Percentiles rank a stretch among this genome's conserved stretches.
Evolutionary conservation across 257 asterid species (phyloP).

Genomic region (Nyctanthes arbortristis): DNA sequence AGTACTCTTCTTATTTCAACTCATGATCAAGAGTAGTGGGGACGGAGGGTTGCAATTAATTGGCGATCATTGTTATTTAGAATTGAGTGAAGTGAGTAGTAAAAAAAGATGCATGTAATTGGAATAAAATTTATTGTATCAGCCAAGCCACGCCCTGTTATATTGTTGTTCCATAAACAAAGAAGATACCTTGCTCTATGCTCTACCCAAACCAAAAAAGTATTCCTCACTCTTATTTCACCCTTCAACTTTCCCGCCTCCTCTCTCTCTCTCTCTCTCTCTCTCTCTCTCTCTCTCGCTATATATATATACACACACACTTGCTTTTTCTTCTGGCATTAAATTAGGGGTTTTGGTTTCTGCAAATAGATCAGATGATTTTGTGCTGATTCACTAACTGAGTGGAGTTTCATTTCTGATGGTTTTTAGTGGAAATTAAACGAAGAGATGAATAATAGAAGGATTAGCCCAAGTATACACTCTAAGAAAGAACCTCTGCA

Average conservation of each 20-base stretch:
- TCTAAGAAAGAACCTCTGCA: conserved; percentile 49
- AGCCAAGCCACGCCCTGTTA: conserved; percentile 26
- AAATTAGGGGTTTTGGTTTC: conserved; percentile 2
- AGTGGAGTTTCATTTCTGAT: conserved; percentile 27
- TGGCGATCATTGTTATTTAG: no score
- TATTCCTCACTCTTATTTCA: conserved; percentile 26
- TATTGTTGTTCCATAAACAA: conserved; percentile 27
- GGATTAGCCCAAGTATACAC: conserved; percentile 18
- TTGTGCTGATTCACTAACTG: conserved; percentile 24
- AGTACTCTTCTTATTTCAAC: no score
- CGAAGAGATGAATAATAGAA: conserved; percentile 40
- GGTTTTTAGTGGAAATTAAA: conserved; percentile 16
- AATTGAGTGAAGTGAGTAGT: no score
- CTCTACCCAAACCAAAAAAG: conserved; percentile 13
- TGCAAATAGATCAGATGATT: conserved; percentile 10
- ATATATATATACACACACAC: conserved; percentile 3
- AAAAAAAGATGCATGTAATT: not conserved
- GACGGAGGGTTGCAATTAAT: no score
- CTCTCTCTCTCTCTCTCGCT: not conserved
- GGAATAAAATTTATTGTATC: not conserved
- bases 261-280: conserved; percentile 20
- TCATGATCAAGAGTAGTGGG: no score
- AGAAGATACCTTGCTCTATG: conserved; percentile 52
- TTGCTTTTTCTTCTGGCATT: not conserved
- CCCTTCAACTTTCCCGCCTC: conserved; percentile 39